A percentile compares a stretch with the other conserved stretches of the same genome.
Evolutionary conservation across 768 basidiomycete genomes (phyloP).

Genomic region (Podaxis sp.): DNA sequence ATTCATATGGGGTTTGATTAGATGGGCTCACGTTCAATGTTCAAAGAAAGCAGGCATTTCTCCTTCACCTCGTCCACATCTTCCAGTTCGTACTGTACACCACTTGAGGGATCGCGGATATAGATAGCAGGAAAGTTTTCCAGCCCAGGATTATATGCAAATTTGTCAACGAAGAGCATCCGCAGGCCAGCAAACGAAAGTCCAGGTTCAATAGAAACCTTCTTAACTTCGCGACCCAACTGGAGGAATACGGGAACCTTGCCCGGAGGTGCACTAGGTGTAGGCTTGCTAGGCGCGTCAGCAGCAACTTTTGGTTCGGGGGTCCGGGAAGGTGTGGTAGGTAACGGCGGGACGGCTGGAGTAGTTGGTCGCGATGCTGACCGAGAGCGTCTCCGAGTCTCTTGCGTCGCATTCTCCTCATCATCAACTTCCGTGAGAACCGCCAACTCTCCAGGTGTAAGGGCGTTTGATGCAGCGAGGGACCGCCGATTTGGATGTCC

Average conservation of each 20-base stretch:
- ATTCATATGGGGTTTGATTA: neutral
- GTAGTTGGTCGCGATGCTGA: constrained; percentile 30
- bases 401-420: constrained; percentile 37
- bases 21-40: constrained; percentile 87
- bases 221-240: constrained; percentile 89
- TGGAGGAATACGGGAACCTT: constrained; percentile 82
- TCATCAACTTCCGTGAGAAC: constrained; percentile 77
- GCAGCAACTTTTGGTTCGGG: constrained; percentile 32
- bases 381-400: constrained; percentile 24
- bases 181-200: constrained; percentile 74
- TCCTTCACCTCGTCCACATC: constrained; percentile 91
- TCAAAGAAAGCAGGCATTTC: constrained; percentile 84
- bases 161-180: constrained; percentile 91
- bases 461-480: constrained; percentile 57
- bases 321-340: constrained; percentile 41
- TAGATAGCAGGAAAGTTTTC: constrained; percentile 97
- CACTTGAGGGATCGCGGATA: constrained; percentile 87
- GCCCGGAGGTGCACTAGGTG: constrained; percentile 24
- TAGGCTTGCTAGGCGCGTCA: constrained; percentile 11
- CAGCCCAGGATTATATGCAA: constrained; percentile 89
- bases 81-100: constrained; percentile 94
- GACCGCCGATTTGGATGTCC: constrained; percentile 64
- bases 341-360: constrained; percentile 49
- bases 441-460: constrained; percentile 72
- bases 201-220: constrained; percentile 68